Evolutionary conservation across 2,329 filamentous ascomycete species (phyloP).

Genomic region (Ophiocordyceps polyrhachis-furcata): DNA sequence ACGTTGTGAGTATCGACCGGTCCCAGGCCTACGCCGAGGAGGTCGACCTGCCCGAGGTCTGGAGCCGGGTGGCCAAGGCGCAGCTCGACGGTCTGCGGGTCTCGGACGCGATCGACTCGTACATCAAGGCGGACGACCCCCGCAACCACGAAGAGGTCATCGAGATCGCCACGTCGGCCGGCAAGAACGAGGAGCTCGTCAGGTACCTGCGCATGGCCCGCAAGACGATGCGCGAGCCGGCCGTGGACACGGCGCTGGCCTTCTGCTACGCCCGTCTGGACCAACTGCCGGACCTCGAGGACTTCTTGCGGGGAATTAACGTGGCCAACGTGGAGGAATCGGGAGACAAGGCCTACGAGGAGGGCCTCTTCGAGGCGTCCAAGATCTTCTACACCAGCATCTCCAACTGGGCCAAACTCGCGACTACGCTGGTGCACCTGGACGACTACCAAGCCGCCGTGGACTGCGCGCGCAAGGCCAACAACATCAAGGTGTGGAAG

Average conservation of each 20-base stretch:
- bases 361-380: constrained; percentile 84
- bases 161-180: constrained; percentile 82
- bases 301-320: constrained; percentile 84
- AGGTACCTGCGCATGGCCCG: constrained; percentile 94
- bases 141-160: constrained; percentile 93
- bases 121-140: constrained; percentile 86
- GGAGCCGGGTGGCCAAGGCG: constrained; percentile 96
- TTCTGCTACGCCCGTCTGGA: constrained; percentile 88
- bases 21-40: constrained; percentile 91
- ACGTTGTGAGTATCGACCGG: constrained; percentile 94
- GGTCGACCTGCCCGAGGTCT: constrained; percentile 84
- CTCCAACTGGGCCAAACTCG: constrained; percentile 98
- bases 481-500: constrained; percentile 98
- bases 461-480: constrained; percentile 93
- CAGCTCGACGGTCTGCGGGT: constrained; percentile 92
- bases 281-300: constrained; percentile 82
- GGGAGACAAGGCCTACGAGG: constrained; percentile 92
- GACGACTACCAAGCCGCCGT: constrained; percentile 95
- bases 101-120: constrained; percentile 83
- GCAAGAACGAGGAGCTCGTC: constrained; percentile 94
- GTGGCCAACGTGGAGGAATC: constrained; percentile 93
- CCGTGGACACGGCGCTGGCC: constrained; percentile 82
- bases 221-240: constrained; percentile 85
- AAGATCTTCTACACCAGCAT: constrained; percentile 99
- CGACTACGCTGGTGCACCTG: constrained; percentile 92